A percentile compares a stretch with the other conserved stretches of the same genome.
Evolutionary conservation across 768 basidiomycete species (phyloP).

Genomic region (Sporobolomyces phaffii): DNA sequence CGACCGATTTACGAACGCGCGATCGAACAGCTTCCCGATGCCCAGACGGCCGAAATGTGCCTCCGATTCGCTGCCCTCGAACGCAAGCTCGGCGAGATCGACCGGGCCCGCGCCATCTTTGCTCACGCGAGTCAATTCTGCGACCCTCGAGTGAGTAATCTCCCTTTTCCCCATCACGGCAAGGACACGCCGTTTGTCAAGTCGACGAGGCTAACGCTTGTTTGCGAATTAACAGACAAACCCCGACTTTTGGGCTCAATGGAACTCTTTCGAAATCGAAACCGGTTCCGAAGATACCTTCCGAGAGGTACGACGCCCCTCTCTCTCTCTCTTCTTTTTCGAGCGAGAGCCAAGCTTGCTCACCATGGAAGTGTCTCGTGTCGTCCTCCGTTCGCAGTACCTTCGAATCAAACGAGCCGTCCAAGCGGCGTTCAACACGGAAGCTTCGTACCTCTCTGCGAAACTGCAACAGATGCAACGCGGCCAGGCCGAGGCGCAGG

Average conservation of each 20-base stretch:
- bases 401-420: conserved; percentile 94
- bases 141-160: conserved; percentile 65
- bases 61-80: conserved; percentile 91
- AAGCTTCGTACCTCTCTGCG: conserved; percentile 56
- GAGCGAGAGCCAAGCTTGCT: neutral
- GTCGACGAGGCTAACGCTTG: neutral
- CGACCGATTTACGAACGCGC: conserved; percentile 94
- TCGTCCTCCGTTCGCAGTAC: conserved; percentile 55
- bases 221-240: neutral
- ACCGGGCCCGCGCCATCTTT: conserved; percentile 90
- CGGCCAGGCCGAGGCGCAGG: conserved; percentile 14
- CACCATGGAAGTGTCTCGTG: neutral
- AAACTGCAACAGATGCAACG: conserved; percentile 26
- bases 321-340: conserved; percentile 32
- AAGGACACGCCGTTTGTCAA: neutral
- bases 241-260: conserved; percentile 86
- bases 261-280: conserved; percentile 97
- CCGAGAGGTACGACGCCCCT: conserved; percentile 49
- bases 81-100: conserved; percentile 97
- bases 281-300: conserved; percentile 99
- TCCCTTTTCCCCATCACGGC: neutral
- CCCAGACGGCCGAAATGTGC: conserved; percentile 95
- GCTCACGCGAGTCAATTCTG: conserved; percentile 99
- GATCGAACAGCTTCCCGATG: conserved; percentile 83
- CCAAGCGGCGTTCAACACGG: conserved; percentile 97